phyloP scores from a whole-genome alignment of 1,139 yeast genomes.

The Pichia sp. region DNA sequence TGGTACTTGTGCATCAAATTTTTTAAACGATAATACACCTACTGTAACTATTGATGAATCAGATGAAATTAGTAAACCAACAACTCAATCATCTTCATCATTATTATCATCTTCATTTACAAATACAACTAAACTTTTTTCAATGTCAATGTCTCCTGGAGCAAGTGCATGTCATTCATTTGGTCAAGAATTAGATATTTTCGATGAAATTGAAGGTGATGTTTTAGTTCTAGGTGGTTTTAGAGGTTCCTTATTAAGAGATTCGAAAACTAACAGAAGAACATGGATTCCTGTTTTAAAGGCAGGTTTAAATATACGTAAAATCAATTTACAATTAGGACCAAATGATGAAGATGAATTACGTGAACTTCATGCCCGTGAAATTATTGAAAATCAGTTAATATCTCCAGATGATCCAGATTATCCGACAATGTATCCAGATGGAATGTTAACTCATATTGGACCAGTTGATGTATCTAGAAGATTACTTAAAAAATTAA shows the following conservation, averaged over 20 bases:
- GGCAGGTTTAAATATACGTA: conserved; percentile 73
- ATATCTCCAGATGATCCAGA: conserved; percentile 33
- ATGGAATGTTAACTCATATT: conserved; percentile 71
- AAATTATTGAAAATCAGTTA: conserved; percentile 2
- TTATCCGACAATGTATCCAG: conserved; percentile 47
- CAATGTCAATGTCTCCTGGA: conserved; percentile 6
- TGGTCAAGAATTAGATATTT: conserved; percentile 29
- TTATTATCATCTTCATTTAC: neutral
- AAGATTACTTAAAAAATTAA: conserved; percentile 50
- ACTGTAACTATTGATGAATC: too few relatives aligned
- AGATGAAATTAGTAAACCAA: too few relatives aligned
- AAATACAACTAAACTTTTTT: conserved; percentile 3
- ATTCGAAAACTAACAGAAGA: conserved; percentile 54
- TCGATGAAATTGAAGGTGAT: conserved; percentile 61
- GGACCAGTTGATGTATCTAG: conserved; percentile 84
- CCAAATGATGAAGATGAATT: conserved; percentile 59
- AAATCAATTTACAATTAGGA: conserved; percentile 65
- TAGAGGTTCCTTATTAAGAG: conserved; percentile 77
- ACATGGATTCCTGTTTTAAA: conserved; percentile 79
- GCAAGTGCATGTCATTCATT: conserved; percentile 12
- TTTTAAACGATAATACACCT: too few relatives aligned
- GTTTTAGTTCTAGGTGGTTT: conserved; percentile 81
- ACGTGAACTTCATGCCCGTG: conserved; percentile 23
- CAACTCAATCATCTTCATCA: neutral
- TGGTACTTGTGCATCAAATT: too few relatives aligned